Percentiles rank a stretch among this genome's conserved stretches.
phyloP scores from a whole-genome alignment of 768 basidiomycete species.

The Phylloporus sp. region DNA sequence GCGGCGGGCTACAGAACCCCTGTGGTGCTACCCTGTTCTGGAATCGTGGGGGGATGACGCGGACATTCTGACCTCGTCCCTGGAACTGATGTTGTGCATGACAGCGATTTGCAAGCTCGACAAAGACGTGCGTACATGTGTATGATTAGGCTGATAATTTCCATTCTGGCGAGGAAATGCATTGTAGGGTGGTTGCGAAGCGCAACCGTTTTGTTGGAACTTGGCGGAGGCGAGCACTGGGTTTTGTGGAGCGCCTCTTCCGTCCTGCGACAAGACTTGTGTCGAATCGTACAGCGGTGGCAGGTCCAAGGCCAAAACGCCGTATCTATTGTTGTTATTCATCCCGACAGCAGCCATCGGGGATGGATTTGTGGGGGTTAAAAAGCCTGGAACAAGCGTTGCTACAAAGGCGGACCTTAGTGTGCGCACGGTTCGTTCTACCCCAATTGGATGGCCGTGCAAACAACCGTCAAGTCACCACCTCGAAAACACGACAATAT shows the following conservation, averaged over 20 bases:
- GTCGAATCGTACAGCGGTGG: background rate
- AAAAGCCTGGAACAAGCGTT: background rate
- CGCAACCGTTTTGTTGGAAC: background rate
- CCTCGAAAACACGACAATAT: background rate
- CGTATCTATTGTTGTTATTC: constrained; percentile 5
- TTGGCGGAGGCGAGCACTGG: background rate
- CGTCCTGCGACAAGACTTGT: background rate
- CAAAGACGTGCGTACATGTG: constrained; percentile 1
- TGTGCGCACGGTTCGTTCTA: background rate
- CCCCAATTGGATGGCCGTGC: constrained; percentile 2
- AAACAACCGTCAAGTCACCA: constrained; percentile 21
- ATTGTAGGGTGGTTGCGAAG: background rate
- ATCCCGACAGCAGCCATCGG: constrained; percentile 1
- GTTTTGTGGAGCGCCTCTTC: background rate
- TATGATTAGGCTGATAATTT: background rate
- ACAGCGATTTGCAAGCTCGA: background rate
- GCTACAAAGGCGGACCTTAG: background rate
- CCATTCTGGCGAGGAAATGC: background rate
- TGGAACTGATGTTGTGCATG: background rate
- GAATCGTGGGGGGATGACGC: background rate
- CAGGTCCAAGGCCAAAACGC: background rate
- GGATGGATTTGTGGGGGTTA: constrained; percentile 2
- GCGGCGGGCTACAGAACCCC: background rate
- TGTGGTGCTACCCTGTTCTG: background rate
- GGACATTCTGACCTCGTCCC: background rate